These are phyloP conservation scores for Microcyclosporella mali DNA, from an alignment of 2,329 filamentous ascomycete genomes.

Conservation along the genomic window DNA sequence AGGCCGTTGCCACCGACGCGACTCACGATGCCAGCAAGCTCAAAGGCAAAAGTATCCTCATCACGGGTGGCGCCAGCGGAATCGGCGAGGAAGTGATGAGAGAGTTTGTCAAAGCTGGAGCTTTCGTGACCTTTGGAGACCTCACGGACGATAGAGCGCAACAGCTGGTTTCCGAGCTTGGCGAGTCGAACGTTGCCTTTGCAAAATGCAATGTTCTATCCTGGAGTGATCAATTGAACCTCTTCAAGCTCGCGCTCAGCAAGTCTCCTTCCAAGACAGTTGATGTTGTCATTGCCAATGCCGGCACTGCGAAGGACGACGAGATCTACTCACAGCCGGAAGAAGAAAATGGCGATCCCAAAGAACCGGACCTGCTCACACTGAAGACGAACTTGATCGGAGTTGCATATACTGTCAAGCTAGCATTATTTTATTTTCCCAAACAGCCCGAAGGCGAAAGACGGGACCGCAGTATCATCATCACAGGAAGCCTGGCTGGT, in stretches of 20 bases:
- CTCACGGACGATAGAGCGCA: constrained; percentile 25
- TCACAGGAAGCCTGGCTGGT: constrained; percentile 44
- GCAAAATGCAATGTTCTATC: constrained; percentile 26
- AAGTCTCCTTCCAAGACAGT: constrained; percentile 19
- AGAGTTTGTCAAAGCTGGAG: constrained; percentile 28
- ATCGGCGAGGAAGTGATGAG: constrained; percentile 32
- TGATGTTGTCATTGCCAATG: constrained; percentile 28
- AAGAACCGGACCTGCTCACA: constrained; percentile 23
- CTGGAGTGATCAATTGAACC: constrained; percentile 28
- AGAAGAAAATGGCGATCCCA: constrained; percentile 15
- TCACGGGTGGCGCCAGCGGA: constrained; percentile 44
- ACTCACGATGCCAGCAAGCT: constrained; percentile 35
- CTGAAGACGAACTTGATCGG: constrained; percentile 23
- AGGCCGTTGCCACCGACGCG: constrained; percentile 30
- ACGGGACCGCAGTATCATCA: constrained; percentile 45
- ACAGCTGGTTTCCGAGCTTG: constrained; percentile 28
- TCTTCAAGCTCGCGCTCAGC: constrained; percentile 26
- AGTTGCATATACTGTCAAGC: constrained; percentile 24
- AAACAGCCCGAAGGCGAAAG: constrained; percentile 31
- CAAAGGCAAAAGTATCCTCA: constrained; percentile 42
- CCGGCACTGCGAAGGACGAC: constrained; percentile 22
- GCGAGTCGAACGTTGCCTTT: constrained; percentile 26
- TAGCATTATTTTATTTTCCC: constrained; percentile 37
- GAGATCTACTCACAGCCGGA: constrained; percentile 17
- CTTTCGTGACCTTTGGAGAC: constrained; percentile 34